Evolutionary conservation across 2,329 filamentous ascomycete species (phyloP).

Genomic region (Chrysoporthe austroafricana): DNA sequence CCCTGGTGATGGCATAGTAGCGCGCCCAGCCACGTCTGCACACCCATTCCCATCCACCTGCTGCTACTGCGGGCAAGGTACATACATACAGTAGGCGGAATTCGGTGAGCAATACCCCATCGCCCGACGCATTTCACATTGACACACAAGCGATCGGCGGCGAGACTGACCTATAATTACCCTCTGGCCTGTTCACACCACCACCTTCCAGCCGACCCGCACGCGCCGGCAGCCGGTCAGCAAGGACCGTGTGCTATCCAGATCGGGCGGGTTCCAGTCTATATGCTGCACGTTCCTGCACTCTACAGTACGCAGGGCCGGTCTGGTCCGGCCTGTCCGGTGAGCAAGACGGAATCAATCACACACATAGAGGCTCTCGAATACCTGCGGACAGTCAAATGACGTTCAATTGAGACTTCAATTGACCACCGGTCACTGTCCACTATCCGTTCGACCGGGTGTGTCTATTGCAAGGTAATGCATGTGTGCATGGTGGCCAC

Average conservation of each 20-base stretch:
- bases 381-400: neutral
- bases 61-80: neutral
- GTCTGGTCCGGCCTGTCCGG: neutral
- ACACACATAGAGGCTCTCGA: neutral
- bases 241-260: neutral
- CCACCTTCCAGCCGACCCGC: neutral
- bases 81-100: neutral
- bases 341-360: neutral
- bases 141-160: conserved; percentile 10
- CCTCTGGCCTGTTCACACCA: conserved; percentile 6
- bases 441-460: neutral
- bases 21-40: conserved; percentile 4
- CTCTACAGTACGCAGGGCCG: conserved; percentile 5
- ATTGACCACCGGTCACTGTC: neutral
- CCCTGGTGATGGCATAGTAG: neutral
- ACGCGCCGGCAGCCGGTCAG: conserved; percentile 16
- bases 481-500: neutral
- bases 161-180: conserved; percentile 1
- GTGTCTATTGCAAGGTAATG: neutral
- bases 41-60: neutral
- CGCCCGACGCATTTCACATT: conserved; percentile 1
- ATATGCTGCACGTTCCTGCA: conserved; percentile 7
- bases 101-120: conserved; percentile 7
- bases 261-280: neutral
- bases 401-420: neutral